Conservation (phyloP, 2,329 filamentous ascomycete species). For the Colletotrichum godetiae region DNA sequence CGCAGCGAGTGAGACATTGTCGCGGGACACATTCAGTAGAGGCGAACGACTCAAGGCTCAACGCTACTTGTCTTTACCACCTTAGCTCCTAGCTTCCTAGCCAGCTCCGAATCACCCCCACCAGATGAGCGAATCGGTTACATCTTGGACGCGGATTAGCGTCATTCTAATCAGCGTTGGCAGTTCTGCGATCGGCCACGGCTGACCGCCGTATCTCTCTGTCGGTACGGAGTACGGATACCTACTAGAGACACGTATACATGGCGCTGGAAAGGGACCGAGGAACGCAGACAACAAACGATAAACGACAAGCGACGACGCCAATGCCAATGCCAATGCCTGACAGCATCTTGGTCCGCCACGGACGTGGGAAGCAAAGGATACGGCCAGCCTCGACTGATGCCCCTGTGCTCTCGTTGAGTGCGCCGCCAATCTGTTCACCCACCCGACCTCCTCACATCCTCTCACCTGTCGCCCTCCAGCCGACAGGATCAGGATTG, state of each 20-base stretch:
- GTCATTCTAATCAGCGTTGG: conserved; percentile 5
- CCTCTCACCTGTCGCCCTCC: conserved; percentile 9
- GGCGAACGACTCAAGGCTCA: neutral
- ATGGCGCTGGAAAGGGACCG: neutral
- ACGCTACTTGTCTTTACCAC: neutral
- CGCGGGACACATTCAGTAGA: neutral
- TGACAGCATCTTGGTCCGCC: neutral
- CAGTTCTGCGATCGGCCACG: conserved; percentile 5
- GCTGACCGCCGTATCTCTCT: conserved; percentile 4
- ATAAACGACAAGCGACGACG: neutral
- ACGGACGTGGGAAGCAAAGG: neutral
- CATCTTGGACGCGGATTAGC: conserved; percentile 1
- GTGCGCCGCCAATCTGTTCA: conserved; percentile 15
- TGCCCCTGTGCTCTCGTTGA: neutral
- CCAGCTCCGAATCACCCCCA: conserved; percentile 11
- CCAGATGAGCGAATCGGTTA: conserved; percentile 8
- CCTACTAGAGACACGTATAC: neutral
- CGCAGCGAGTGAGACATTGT: conserved; percentile 20
- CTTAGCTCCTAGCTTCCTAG: neutral
- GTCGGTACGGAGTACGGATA: neutral
- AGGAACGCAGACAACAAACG: neutral
- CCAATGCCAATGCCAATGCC: neutral
- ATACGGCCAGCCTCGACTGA: neutral
- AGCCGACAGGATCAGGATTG: conserved; percentile 29
- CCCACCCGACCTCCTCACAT: conserved; percentile 14